Base-by-base conservation (phyloP, 805 yeast genomes). In the Blastobotrys peoriensis region DNA sequence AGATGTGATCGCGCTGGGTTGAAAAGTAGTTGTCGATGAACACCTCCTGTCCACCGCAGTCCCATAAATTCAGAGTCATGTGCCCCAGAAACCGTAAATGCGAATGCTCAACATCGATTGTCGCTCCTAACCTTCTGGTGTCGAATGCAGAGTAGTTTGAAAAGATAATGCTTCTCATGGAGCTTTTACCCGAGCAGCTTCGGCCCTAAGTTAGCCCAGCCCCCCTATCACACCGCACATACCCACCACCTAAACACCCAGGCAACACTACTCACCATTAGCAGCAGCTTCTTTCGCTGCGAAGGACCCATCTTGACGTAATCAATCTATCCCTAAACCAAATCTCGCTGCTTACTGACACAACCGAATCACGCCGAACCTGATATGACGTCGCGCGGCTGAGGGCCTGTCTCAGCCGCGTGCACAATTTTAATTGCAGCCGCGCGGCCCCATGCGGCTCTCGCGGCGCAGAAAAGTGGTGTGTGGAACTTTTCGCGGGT, bases 31-130 rank as follows among this genome's bases (percentile, higher is more conserved):
- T 88, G 59, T 91, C 97, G 86, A 93, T 89, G 54, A 89, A 93
- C 2, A 84, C 87, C 63, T 93, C 97, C 62, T 93, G 98, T 2
- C 73, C 71, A 18, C 98, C 98, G 66, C 98, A 93, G 64, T 93
- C 98, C 98, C 98, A 89, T 18, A 93, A 69, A 57, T 91, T 91
- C 38, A 93, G 70, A 1, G 97, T 88, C 94, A 93, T 87, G 61
- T 91, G 89, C 1, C 96, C 96, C 47, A 93, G 69, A 58, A 93
- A 89, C 41, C 98, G 70, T 45, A 93, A 67, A 65, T 91, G 96
- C 2, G 97, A 87, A 60, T 93, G 96, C 60, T 93, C 98, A n/a
- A 93, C 97, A 60, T 93, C 98, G 46, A 93, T 89, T 0, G 98
- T 93, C 8, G 98, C 98, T 1, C 98, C 98, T 10, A 93, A 66